These are phyloP conservation scores for Diplodia sapinea DNA, from an alignment of 2,329 filamentous ascomycete species.

Conservation along the genomic window DNA sequence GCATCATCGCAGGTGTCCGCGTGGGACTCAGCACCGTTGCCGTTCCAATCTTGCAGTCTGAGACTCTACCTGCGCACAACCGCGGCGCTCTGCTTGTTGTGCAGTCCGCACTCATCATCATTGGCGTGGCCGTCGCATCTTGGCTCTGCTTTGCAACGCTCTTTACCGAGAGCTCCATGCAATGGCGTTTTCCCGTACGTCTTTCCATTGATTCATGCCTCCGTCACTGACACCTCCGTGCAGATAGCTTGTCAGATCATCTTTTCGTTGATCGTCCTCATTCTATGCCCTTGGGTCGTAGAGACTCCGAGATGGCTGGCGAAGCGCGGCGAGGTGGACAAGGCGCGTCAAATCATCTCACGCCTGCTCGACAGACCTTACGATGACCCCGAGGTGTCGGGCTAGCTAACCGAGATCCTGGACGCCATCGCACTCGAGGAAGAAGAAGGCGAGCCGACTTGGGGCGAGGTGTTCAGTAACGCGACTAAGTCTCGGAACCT, in stretches of 20 bases:
- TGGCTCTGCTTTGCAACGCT: constrained; percentile 56
- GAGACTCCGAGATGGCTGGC: constrained; percentile 44
- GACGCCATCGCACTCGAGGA: constrained; percentile 51
- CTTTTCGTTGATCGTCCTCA: constrained; percentile 52
- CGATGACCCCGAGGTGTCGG: constrained; percentile 61
- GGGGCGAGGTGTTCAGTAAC: constrained; percentile 47
- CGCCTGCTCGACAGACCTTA: constrained; percentile 53
- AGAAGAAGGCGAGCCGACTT: constrained; percentile 42
- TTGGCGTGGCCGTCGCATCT: constrained; percentile 58
- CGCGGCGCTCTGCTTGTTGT: constrained; percentile 66
- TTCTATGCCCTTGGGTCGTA: constrained; percentile 47
- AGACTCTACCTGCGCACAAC: constrained; percentile 60
- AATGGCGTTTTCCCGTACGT: constrained; percentile 52
- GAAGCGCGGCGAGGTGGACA: constrained; percentile 50
- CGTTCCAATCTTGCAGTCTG: constrained; percentile 60
- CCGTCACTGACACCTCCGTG: not conserved
- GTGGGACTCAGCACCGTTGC: constrained; percentile 62
- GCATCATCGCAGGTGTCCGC: constrained; percentile 58
- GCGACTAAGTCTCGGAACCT: constrained; percentile 45
- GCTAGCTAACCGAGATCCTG: constrained; percentile 67
- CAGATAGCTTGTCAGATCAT: constrained; percentile 59
- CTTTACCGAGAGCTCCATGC: constrained; percentile 43
- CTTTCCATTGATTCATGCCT: no score
- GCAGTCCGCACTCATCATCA: constrained; percentile 57
- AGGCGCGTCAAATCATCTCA: constrained; percentile 57